These are phyloP conservation scores for Acer campestre DNA, from an alignment of 345 rosid species.

Conservation along the genomic window DNA sequence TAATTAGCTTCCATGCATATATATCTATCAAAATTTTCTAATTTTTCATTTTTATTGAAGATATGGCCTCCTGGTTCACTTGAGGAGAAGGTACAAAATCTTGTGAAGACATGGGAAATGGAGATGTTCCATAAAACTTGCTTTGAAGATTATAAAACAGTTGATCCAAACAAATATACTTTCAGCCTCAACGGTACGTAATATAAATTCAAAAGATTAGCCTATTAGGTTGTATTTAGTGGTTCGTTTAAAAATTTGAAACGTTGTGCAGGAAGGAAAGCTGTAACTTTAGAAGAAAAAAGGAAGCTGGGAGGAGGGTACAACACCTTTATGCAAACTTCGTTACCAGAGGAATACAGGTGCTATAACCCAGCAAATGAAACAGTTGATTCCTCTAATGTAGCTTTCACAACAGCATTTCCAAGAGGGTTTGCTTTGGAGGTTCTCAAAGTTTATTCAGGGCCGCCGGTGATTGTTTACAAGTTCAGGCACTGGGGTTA, in stretches of 20 bases:
- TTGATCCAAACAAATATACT: slow-evolving; percentile 38
- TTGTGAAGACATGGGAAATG: slow-evolving; percentile 75
- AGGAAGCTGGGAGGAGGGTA: slow-evolving; percentile 60
- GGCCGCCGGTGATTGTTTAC: slow-evolving; percentile 56
- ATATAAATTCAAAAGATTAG: neutral
- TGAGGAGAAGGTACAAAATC: slow-evolving; percentile 65
- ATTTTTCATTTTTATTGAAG: slow-evolving; percentile 22
- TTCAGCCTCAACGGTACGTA: slow-evolving; percentile 52
- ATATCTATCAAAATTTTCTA: neutral
- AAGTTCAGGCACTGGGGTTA: slow-evolving; percentile 82
- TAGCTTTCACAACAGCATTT: slow-evolving; percentile 53
- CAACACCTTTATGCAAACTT: slow-evolving; percentile 54
- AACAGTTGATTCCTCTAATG: slow-evolving; percentile 36
- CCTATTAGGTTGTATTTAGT: too few species aligned
- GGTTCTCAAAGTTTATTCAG: slow-evolving; percentile 55
- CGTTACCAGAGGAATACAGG: slow-evolving; percentile 47
- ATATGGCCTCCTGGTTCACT: slow-evolving; percentile 64
- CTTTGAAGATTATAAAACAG: slow-evolving; percentile 39
- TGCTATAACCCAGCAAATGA: slow-evolving; percentile 40
- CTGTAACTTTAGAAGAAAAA: slow-evolving; percentile 42
- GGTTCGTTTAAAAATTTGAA: neutral
- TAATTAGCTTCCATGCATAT: neutral
- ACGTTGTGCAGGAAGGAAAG: slow-evolving; percentile 43
- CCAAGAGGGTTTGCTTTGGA: slow-evolving; percentile 69
- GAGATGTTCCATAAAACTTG: slow-evolving; percentile 51